A percentile compares a stretch with the other conserved stretches of the same genome.
These are phyloP conservation scores for Penicillium pulvis DNA, from an alignment of 495 filamentous ascomycete species.

Conservation along the genomic window DNA sequence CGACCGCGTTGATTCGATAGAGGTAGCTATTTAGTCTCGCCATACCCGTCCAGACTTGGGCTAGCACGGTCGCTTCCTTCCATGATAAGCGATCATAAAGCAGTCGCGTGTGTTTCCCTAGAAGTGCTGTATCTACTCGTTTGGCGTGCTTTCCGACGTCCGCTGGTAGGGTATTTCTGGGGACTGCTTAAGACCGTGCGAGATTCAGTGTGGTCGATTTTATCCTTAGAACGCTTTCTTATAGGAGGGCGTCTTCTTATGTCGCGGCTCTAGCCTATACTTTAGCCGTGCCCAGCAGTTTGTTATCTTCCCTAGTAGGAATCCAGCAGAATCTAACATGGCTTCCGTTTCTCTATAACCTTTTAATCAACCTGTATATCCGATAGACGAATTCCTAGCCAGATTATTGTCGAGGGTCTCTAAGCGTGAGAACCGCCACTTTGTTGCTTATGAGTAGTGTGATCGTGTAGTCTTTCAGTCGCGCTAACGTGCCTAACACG, in stretches of 20 bases:
- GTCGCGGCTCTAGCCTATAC: constrained; percentile 19
- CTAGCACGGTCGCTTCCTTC: constrained; percentile 34
- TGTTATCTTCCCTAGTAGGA: background rate
- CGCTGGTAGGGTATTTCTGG: constrained; percentile 16
- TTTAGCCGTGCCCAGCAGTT: background rate
- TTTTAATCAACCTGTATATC: constrained; percentile 1
- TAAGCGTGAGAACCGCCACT: constrained; percentile 2
- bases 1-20: constrained; percentile 27
- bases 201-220: constrained; percentile 1
- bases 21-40: constrained; percentile 38
- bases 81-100: constrained; percentile 23
- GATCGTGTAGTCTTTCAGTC: too few species aligned
- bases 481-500: too few species aligned
- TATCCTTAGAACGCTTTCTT: constrained; percentile 11
- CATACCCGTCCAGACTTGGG: constrained; percentile 39
- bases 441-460: constrained; percentile 9
- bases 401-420: constrained; percentile 13
- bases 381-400: background rate
- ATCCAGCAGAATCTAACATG: background rate
- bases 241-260: constrained; percentile 12
- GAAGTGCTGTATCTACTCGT: constrained; percentile 31
- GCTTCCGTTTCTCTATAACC: background rate
- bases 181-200: constrained; percentile 12
- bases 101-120: constrained; percentile 17
- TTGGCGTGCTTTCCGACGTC: constrained; percentile 7